Base-by-base conservation (phyloP, 2,329 filamentous ascomycete species). In the Stylonectria norvegica region DNA sequence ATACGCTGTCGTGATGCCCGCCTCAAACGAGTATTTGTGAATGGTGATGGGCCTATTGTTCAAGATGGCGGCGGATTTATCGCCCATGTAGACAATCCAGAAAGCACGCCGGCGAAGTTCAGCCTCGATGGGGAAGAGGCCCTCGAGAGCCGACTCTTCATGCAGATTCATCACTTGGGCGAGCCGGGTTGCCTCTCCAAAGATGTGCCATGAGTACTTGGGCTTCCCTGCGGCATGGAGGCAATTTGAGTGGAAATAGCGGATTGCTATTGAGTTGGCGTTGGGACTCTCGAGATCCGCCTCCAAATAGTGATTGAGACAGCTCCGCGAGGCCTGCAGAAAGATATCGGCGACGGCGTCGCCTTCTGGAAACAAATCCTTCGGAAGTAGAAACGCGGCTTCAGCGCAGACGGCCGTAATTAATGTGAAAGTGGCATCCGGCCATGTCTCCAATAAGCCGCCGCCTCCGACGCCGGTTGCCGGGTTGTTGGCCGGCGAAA, bases 181-280 rank as follows among this genome's bases (percentile, higher is more conserved):
- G 5, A 72, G 59, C 2, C 67, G 56, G 4, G 63, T 63, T 1
- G 68, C 68, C 42, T 71, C 67, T 2, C 68, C 68, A 45, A 71
- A 68, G 2, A 71, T 66, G 34, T 70, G 66, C 66, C 68, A 71
- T 4, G 68, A 70, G 15, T 67, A 61, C 18, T 65, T 61, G 4
- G 66, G 66, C 28, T 67, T 69, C 0, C 68, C 69, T 1, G 64
- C 56, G 2, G 66, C 66, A 33, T 71, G 69, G 3, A 71, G 49
- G 29, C 67, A 69, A 38, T 69, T 70, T 11, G 69, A 71, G 36
- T 72, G 69, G 17, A 70, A 68, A 36, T 70, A 69, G 4, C 69
- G 63, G 14, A 70, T 68, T 3, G 62, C 59, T 18, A 71, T 59
- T 4, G 69, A 72, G 33, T 63, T 67, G 1, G 67, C 66, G 35